Base-by-base conservation (phyloP, 345 rosid genomes). In the Carallia pectinifolia region DNA sequence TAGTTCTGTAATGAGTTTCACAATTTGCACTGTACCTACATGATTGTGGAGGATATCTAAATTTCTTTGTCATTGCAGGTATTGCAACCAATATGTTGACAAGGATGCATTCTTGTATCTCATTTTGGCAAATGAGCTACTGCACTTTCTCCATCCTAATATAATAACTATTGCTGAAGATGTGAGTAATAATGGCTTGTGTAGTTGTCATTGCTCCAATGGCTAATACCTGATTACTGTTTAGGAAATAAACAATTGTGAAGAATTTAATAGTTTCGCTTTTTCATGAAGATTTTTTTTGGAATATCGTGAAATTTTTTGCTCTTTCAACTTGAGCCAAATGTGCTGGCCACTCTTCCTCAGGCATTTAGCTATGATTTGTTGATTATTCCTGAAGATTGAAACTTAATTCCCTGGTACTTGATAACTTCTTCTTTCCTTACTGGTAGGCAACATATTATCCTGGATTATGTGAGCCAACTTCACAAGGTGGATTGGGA, bases 131-230 rank as follows among this genome's bases (percentile, higher is more conserved):
- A 94, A 94, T 87, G 98, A 94, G 82, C 83, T 94, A 47, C 75
- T 94, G 73, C 98, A 91, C 74, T 58, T 59, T 79, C 85, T 84
- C 77, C 93, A 91, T 85, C 97, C 98, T 60, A 83, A 91, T 77
- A 83, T 94, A 76, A 80, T 94, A 77, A 91, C 97, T 53, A 91
- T 94, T 76, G 97, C 96, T 48, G 98, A 94, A 81, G 98, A 91
- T 83, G 98, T 91, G 84, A 84, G 93, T 75, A 69, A 62, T 56
- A 61, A 18, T 58, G 52, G 59, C 56, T 72, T 54, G 38, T 66
- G 13, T n/a, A 50, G 52, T 64, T 62, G 36, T 54, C 16, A 34
- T 52, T 65, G 9, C 66, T 1, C 18, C 7, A n/a, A 23, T 55
- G 0, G 59, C 31, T 55, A 55, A 1, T 44, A 4, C 29, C 6